Evolutionary conservation across 768 basidiomycete genomes (phyloP).

Genomic region (Suillus cothurnatus): DNA sequence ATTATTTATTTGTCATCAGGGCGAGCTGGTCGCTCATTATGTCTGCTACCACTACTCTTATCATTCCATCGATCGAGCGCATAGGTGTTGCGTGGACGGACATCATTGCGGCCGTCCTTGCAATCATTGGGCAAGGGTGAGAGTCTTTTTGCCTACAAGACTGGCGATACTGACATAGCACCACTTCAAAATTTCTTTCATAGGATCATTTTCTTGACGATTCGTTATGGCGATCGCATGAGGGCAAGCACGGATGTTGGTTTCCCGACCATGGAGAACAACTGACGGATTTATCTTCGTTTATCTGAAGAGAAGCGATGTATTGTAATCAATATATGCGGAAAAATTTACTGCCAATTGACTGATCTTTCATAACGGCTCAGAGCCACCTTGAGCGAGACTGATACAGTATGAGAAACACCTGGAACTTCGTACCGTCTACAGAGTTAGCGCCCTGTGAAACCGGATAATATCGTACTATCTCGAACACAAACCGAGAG

Average conservation of each 20-base stretch:
- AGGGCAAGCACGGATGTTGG: constrained; percentile 53
- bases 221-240: constrained; percentile 53
- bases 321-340: not conserved
- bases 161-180: not conserved
- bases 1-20: constrained; percentile 36
- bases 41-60: constrained; percentile 42
- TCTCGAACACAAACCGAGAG: no score
- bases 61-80: constrained; percentile 53
- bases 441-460: no score
- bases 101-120: constrained; percentile 42
- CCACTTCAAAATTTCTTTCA: not conserved
- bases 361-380: not conserved
- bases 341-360: not conserved
- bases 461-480: no score
- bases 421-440: no score
- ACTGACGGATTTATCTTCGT: constrained; percentile 21
- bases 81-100: constrained; percentile 51
- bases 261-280: constrained; percentile 39
- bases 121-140: constrained; percentile 51
- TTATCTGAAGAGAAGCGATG: not conserved
- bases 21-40: constrained; percentile 48
- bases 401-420: no score
- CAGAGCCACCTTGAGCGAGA: no score
- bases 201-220: constrained; percentile 48
- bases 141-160: constrained; percentile 16